Conservation (phyloP, 345 rosid genomes). For the Clarkia xantiana region DNA sequence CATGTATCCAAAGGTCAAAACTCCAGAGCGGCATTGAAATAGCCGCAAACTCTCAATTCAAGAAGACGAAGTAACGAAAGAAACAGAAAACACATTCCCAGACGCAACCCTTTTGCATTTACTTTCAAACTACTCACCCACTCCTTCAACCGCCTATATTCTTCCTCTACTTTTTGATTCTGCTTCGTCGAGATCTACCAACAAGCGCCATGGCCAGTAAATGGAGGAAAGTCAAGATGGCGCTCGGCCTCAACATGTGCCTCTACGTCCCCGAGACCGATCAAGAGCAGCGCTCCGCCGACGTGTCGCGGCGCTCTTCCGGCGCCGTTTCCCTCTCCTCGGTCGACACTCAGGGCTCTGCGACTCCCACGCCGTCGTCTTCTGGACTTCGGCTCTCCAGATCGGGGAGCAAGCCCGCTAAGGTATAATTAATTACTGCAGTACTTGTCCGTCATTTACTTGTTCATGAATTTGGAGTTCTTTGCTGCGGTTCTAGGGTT, state of each 20-base stretch:
- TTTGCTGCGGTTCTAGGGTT: not conserved
- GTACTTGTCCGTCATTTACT: not conserved
- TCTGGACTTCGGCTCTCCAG: constrained; percentile 49
- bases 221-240: constrained; percentile 71
- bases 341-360: constrained; percentile 13
- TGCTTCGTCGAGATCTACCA: not conserved
- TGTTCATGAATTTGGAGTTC: not conserved
- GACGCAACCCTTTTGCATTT: not conserved
- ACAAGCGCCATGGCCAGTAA: constrained; percentile 40
- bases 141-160: too few species aligned
- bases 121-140: not conserved
- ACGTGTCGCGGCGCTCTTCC: constrained; percentile 5
- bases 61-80: too few species aligned
- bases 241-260: constrained; percentile 62
- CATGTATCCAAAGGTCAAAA: too few species aligned
- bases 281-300: constrained; percentile 20
- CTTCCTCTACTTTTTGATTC: too few species aligned
- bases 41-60: too few species aligned
- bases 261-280: constrained; percentile 46
- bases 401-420: constrained; percentile 36
- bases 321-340: constrained; percentile 9
- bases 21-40: too few species aligned
- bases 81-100: too few species aligned
- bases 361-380: constrained; percentile 58
- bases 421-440: constrained; percentile 29